Percentiles rank a stretch among this genome's conserved stretches.
Evolutionary conservation across 176 grass and related monocot genomes (phyloP).

Genomic region (Otatea glauca): DNA sequence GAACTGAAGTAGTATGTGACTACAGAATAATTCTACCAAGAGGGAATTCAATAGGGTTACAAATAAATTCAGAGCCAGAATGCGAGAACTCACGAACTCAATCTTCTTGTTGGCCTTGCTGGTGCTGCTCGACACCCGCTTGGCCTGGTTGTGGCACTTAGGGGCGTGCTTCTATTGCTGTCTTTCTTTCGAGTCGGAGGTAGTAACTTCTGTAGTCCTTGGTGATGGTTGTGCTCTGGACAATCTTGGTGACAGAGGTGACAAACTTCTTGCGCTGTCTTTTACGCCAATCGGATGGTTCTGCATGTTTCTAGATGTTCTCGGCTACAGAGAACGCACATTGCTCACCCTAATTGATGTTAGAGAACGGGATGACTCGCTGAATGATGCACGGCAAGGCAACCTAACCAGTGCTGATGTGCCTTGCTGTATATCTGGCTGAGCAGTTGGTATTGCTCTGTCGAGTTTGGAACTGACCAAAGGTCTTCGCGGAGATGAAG

Average conservation of each 20-base stretch:
- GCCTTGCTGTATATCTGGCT: not conserved
- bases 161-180: not conserved
- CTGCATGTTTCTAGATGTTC: slow-evolving; percentile 1
- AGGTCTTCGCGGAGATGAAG: slow-evolving; percentile 17
- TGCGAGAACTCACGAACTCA: slow-evolving; percentile 9
- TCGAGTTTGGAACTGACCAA: not conserved
- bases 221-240: not conserved
- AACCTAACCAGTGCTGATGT: slow-evolving; percentile 1
- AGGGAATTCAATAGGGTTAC: not conserved
- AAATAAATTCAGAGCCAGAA: slow-evolving; percentile 6
- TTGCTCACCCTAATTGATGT: not conserved
- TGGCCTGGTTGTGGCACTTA: not conserved
- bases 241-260: slow-evolving; percentile 19
- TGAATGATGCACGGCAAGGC: slow-evolving; percentile 25
- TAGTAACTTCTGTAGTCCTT: not conserved
- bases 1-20: not conserved
- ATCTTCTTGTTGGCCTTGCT: slow-evolving; percentile 26
- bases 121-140: not conserved
- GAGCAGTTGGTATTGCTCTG: not conserved
- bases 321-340: not conserved
- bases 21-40: not conserved
- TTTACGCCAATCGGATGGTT: not conserved
- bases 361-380: slow-evolving; percentile 6
- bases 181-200: slow-evolving; percentile 3
- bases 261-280: slow-evolving; percentile 10